Evolutionary conservation across 2,329 filamentous ascomycete species (phyloP), one percentile per base, ranked within the genome.

Genomic region (Ilyonectria mors-panacis): DNA sequence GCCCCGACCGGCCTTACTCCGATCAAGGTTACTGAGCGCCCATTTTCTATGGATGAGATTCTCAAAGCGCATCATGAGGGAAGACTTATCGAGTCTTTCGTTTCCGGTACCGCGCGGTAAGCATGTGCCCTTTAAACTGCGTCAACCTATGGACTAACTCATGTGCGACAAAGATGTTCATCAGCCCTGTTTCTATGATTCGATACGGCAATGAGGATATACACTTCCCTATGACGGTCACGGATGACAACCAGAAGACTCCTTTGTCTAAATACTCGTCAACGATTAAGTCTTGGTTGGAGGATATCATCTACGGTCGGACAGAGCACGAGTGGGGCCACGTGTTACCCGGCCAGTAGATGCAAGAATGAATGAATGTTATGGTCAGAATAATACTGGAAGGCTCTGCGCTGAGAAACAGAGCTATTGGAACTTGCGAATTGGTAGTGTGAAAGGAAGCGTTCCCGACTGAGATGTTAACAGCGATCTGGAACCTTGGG

Each of bases 21-120:
- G 10, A 6, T 64, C 7, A 7, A 35, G 6, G 55, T 59, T 12
- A 23, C 37, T 12, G 62, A 64, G 19, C 15, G 55, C 3, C 6
- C 21, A 12, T 54, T 59, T n/a, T 19, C 47, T 1, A 64, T 64
- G 7, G n/a, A 35, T 17, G 62, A 64, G 39, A 37, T 64, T n/a
- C 5, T 44, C 8, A 26, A 59, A 6, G 62, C 62, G 3, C 15
- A 9, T 12, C 8, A 10, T 9, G 55, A 64, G 9, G 62, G 62
- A 3, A 17, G 62, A 12, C 47, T 64, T 8, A 10, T 59, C 5
- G 62, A 59, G n/a, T 23, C 17, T 12, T 64, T 64, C 44, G 55
- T 35, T 1, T 15, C 62, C 2, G 62, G 55, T 1, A 64, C 62
- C 2, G 62, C 2, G 62, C 62, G 2, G 62, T 64, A 54, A 64